Conservation (phyloP, 306 rosid species). For the Sindora glabra region DNA sequence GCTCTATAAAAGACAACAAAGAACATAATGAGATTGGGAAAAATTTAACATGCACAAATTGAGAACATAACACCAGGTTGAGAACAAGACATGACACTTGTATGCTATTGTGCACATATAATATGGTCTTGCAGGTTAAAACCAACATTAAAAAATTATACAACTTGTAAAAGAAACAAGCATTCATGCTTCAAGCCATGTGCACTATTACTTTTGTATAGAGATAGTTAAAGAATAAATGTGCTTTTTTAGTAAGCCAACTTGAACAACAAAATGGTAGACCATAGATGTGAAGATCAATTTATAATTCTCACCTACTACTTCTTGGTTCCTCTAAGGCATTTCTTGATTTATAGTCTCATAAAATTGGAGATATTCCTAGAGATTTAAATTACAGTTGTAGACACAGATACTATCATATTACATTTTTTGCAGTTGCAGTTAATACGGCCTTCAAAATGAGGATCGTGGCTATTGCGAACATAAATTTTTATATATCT, state of each 20-base stretch:
- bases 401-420: too few relatives aligned
- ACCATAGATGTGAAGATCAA: conserved; percentile 2
- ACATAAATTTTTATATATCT: too few relatives aligned
- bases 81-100: not conserved
- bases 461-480: too few relatives aligned
- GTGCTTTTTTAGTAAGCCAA: not conserved
- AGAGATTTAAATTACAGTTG: too few relatives aligned
- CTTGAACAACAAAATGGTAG: not conserved
- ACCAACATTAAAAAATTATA: too few relatives aligned
- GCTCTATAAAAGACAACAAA: conserved; percentile 38
- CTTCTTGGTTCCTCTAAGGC: conserved; percentile 97
- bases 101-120: not conserved
- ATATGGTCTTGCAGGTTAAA: not conserved
- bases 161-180: too few relatives aligned
- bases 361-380: conserved; percentile 76
- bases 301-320: conserved; percentile 58
- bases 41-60: too few relatives aligned
- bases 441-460: too few relatives aligned
- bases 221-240: not conserved
- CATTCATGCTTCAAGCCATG: not conserved
- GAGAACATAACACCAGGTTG: too few relatives aligned
- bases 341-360: conserved; percentile 95
- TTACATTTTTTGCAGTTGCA: too few relatives aligned
- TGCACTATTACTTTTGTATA: not conserved
- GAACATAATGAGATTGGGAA: not conserved